phyloP scores from a whole-genome alignment of 441 rosid species.

The Erysimum pusillum region DNA sequence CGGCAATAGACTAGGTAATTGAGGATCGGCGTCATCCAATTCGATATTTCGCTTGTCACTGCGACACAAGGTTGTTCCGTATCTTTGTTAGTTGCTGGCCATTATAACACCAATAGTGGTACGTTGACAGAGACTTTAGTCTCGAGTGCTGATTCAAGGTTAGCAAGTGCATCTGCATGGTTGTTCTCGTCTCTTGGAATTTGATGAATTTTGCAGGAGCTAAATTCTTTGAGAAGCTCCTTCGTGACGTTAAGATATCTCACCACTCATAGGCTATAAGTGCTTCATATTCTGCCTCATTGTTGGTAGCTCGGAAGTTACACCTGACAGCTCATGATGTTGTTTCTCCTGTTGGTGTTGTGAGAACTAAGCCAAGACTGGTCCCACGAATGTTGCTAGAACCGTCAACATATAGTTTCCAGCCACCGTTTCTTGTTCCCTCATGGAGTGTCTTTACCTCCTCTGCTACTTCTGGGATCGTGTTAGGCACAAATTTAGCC shows the following conservation, averaged over 20 bases:
- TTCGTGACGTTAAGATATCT: background rate
- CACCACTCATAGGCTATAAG: background rate
- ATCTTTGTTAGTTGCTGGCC: background rate
- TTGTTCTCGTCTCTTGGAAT: background rate
- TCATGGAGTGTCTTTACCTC: background rate
- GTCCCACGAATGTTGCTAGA: background rate
- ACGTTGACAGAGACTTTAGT: background rate
- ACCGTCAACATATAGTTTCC: background rate
- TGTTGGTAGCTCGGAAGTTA: background rate
- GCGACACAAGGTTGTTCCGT: no score
- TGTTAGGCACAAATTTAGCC: background rate
- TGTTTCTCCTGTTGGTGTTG: background rate
- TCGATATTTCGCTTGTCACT: no score
- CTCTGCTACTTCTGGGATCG: rapidly evolving
- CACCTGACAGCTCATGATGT: background rate
- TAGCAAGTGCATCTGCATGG: background rate
- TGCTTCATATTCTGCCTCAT: background rate
- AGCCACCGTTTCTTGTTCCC: background rate
- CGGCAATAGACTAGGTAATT: no score
- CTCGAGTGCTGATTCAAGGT: background rate
- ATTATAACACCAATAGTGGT: background rate
- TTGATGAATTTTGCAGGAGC: background rate
- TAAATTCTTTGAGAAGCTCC: background rate
- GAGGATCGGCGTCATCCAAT: no score
- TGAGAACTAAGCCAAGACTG: background rate